These are phyloP conservation scores for Micractinium conductrix DNA, from an alignment of 139 green algal genomes.

Conservation along the genomic window DNA sequence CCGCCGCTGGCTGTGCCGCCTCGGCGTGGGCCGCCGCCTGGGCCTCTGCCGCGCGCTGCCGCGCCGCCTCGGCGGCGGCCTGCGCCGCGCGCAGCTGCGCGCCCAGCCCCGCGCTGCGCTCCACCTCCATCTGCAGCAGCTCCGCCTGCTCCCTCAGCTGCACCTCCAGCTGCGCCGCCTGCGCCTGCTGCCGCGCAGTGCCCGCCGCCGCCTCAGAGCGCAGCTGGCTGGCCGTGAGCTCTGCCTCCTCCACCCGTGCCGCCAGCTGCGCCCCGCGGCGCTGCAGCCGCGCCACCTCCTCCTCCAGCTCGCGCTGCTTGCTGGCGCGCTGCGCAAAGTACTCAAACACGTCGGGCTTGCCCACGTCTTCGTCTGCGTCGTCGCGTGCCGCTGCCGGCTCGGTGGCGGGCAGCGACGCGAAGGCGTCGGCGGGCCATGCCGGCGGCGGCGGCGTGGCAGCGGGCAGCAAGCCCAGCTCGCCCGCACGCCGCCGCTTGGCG, in stretches of 20 bases:
- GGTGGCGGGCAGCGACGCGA: neutral
- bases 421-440: neutral
- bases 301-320: conserved; percentile 30
- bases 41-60: neutral
- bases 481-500: conserved; percentile 24
- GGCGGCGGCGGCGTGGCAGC: neutral
- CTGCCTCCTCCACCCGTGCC: conserved; percentile 7
- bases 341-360: conserved; percentile 38
- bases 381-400: no score
- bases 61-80: conserved; percentile 2
- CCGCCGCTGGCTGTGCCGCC: neutral
- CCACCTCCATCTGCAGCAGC: conserved; percentile 16
- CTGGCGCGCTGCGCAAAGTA: conserved; percentile 28
- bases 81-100: conserved; percentile 14
- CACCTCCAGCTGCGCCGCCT: conserved; percentile 42
- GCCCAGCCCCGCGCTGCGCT: conserved; percentile 24
- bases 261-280: conserved; percentile 13
- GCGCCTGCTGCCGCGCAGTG: neutral
- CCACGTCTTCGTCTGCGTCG: neutral
- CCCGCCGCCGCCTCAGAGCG: neutral
- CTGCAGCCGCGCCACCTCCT: conserved; percentile 26
- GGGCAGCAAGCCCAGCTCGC: conserved; percentile 28
- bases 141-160: conserved; percentile 34
- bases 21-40: neutral
- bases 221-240: neutral